These are phyloP conservation scores for Calonectria crousiana DNA, from an alignment of 2,329 filamentous ascomycete genomes.

Conservation along the genomic window DNA sequence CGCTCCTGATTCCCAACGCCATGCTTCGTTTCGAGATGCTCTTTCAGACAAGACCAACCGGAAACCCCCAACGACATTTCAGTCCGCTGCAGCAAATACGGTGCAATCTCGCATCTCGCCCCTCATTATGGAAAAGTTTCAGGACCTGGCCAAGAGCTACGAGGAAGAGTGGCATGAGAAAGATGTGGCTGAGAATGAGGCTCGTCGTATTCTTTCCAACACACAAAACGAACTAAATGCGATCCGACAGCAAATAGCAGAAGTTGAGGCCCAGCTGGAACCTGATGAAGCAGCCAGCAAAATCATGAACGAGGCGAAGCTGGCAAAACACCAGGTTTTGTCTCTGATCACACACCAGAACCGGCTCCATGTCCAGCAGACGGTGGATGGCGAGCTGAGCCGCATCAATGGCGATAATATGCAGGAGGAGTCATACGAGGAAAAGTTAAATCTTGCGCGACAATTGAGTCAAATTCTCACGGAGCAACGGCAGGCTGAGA, in stretches of 20 bases:
- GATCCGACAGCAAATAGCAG: constrained; percentile 69
- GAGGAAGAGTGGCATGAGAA: constrained; percentile 83
- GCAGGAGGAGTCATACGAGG: constrained; percentile 62
- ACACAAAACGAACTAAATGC: constrained; percentile 75
- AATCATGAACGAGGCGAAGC: constrained; percentile 63
- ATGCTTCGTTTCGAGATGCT: constrained; percentile 65
- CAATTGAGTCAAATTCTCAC: constrained; percentile 68
- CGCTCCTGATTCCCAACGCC: constrained; percentile 71
- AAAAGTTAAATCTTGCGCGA: constrained; percentile 69
- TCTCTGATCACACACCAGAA: constrained; percentile 65
- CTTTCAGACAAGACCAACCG: constrained; percentile 56
- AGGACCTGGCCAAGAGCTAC: constrained; percentile 76
- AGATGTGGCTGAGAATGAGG: constrained; percentile 76
- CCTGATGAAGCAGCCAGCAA: constrained; percentile 65
- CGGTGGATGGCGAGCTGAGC: constrained; percentile 63
- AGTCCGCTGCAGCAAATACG: constrained; percentile 75
- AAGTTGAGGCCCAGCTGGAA: constrained; percentile 68
- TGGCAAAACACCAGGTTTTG: constrained; percentile 62
- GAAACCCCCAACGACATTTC: constrained; percentile 59
- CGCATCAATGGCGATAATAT: constrained; percentile 62
- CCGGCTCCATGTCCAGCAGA: constrained; percentile 63
- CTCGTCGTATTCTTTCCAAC: constrained; percentile 73
- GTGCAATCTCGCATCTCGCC: constrained; percentile 78
- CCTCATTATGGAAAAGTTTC: constrained; percentile 78
- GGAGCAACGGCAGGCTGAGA: constrained; percentile 73